Evolutionary conservation across 257 asterid species (phyloP).

Genomic region (Parsonsia alboflavescens): DNA sequence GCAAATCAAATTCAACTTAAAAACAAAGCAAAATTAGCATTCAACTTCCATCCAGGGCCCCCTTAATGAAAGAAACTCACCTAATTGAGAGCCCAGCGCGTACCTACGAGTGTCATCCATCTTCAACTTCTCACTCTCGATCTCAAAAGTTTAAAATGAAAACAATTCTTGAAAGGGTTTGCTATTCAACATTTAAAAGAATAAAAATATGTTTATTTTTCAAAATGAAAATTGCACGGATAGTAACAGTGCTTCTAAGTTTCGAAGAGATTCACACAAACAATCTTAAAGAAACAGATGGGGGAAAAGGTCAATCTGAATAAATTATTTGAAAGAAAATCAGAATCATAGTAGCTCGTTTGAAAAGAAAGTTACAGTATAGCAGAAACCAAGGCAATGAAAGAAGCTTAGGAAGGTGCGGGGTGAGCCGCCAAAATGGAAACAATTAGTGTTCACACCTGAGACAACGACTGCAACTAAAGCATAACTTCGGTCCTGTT

Average conservation of each 20-base stretch:
- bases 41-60: neutral
- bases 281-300: constrained; percentile 2
- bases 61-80: constrained; percentile 5
- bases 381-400: constrained; percentile 24
- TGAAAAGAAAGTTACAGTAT: neutral
- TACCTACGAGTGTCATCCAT: constrained; percentile 34
- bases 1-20: neutral
- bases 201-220: neutral
- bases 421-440: constrained; percentile 70
- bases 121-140: neutral
- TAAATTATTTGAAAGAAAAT: neutral
- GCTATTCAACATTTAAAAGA: neutral
- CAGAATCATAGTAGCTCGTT: neutral
- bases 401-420: constrained; percentile 11
- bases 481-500: neutral
- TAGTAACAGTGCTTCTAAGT: neutral
- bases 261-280: neutral
- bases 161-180: neutral
- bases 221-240: neutral
- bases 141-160: constrained; percentile 4
- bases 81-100: constrained; percentile 34
- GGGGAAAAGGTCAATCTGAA: neutral
- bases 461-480: neutral
- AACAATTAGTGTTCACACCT: constrained; percentile 43
- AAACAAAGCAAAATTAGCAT: neutral